A percentile compares a stretch with the other conserved stretches of the same genome.
Conservation (phyloP, 768 basidiomycete genomes). For the Ramaria sp. region DNA sequence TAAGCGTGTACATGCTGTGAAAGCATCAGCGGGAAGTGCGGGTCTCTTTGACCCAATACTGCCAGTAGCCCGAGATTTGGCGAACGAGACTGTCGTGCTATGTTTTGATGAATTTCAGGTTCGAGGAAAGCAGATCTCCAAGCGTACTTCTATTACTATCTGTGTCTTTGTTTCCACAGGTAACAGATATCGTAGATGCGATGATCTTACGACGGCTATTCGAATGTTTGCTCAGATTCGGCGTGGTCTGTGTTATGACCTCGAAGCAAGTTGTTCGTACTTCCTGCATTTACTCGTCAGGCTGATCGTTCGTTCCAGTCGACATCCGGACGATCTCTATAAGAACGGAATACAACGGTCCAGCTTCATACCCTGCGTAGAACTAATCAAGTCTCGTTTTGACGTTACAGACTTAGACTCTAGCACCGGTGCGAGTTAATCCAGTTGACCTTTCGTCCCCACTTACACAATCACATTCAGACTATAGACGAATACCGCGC, state of each 20-base stretch:
- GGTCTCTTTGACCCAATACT: slow-evolving; percentile 70
- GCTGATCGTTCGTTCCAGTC: slow-evolving; percentile 36
- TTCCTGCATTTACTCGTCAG: background rate
- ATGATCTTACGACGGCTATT: slow-evolving; percentile 92
- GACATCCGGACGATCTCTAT: slow-evolving; percentile 94
- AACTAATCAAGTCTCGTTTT: slow-evolving; percentile 79
- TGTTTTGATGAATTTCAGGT: slow-evolving; percentile 99
- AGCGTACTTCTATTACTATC: background rate
- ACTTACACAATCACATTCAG: slow-evolving; percentile 28
- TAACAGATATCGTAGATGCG: slow-evolving; percentile 95
- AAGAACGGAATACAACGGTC: slow-evolving; percentile 97
- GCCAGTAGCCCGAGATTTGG: slow-evolving; percentile 81
- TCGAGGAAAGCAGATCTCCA: slow-evolving; percentile 17
- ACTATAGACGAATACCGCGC: slow-evolving; percentile 90
- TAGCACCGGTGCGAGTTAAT: slow-evolving; percentile 59
- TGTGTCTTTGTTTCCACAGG: slow-evolving; percentile 30
- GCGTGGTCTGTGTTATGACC: slow-evolving; percentile 91
- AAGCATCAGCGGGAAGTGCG: slow-evolving; percentile 52
- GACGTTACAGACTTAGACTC: slow-evolving; percentile 90
- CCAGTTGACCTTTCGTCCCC: background rate
- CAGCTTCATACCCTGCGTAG: slow-evolving; percentile 91
- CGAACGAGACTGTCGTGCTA: slow-evolving; percentile 70
- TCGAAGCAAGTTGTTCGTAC: slow-evolving; percentile 76
- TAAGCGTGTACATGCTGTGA: slow-evolving; percentile 79
- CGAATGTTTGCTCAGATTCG: slow-evolving; percentile 75